phyloP scores from a whole-genome alignment of 108 stramenopile species.

The Schizochytrium sp. region DNA sequence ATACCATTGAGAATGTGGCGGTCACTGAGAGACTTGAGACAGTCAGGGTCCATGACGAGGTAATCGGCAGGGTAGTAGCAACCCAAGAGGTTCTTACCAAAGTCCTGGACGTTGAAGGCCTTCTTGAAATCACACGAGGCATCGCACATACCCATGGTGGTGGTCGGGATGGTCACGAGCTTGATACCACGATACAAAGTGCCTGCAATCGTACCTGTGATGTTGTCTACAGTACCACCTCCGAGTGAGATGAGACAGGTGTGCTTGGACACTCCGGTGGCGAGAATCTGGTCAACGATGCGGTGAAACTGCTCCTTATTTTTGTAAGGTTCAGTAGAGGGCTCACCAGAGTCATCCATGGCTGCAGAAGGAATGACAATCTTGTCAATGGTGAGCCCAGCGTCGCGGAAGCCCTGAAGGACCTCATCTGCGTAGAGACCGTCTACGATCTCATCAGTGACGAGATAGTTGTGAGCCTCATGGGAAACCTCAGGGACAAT shows the following conservation, averaged over 20 bases:
- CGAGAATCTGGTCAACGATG: slow-evolving; percentile 59
- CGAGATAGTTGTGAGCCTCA: slow-evolving; percentile 67
- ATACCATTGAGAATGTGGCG: slow-evolving; percentile 70
- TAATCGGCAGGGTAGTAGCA: slow-evolving; percentile 69
- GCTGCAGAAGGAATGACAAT: slow-evolving; percentile 64
- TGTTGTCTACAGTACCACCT: slow-evolving; percentile 66
- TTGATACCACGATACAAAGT: slow-evolving; percentile 68
- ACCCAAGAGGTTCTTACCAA: slow-evolving; percentile 72
- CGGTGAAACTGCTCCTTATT: slow-evolving; percentile 41
- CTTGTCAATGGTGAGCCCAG: slow-evolving; percentile 63
- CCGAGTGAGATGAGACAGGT: slow-evolving; percentile 66
- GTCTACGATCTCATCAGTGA: slow-evolving; percentile 66
- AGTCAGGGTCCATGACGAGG: slow-evolving; percentile 70
- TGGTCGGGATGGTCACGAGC: slow-evolving; percentile 69
- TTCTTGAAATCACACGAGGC: slow-evolving; percentile 71
- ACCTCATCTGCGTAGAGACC: slow-evolving; percentile 62
- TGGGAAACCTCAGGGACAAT: slow-evolving; percentile 64
- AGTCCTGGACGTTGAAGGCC: slow-evolving; percentile 66
- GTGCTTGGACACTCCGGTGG: slow-evolving; percentile 65
- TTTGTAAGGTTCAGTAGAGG: slow-evolving; percentile 65
- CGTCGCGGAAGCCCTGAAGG: slow-evolving; percentile 65
- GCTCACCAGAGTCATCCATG: slow-evolving; percentile 68
- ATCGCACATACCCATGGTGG: slow-evolving; percentile 69
- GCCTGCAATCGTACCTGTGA: slow-evolving; percentile 65
- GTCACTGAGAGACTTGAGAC: slow-evolving; percentile 62